Base-by-base conservation (phyloP, 2,329 filamentous ascomycete genomes). In the Hypocrella siamensis region DNA sequence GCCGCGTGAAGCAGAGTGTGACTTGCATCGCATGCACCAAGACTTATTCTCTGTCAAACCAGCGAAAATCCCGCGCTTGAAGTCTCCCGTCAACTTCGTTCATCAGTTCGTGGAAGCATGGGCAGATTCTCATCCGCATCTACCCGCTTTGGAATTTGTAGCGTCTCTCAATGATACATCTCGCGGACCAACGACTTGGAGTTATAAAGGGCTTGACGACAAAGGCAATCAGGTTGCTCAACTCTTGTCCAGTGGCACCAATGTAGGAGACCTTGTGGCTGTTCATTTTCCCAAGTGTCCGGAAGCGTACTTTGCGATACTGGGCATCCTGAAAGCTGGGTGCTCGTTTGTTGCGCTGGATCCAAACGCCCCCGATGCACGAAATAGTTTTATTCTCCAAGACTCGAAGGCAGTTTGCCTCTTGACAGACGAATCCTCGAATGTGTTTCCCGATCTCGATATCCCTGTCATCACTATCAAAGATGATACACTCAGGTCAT, bases 251-350 rank as follows among this genome's bases (percentile, higher is more conserved):
- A 42, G 50, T 0, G 51, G 61, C 15, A 65, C 71, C 1, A 38
- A 48, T 0, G 58, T 68, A 0, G 77, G 80, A 58, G 49, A 46
- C 17, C 71, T 86, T 4, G 61, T 93, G 16, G 82, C 74, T 1
- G 65, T 88, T 7, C 84, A 79, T 46, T 92, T 92, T 44, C 74
- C 84, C 34, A 93, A 93, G 47, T 86, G 78, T 38, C 76, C 84
- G 0, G 79, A 88, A 46, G 84, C 83, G 0, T 86, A 82, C 24
- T 82, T 90, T 43, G 69, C 78, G 1, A 85, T 92, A 25, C 58
- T 92, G 2, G 84, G 83, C 1, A 76, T 90, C 33, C 56, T 92
- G 19, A 93, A 93, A 49, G 72, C 79, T 5, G 84, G 84, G 0
- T 86, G 79, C 46, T 71, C 78, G 1, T 92, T 86, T 49, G 64